These are phyloP conservation scores for Serendipita indica DNA, from an alignment of 768 basidiomycete genomes.

Conservation along the genomic window DNA sequence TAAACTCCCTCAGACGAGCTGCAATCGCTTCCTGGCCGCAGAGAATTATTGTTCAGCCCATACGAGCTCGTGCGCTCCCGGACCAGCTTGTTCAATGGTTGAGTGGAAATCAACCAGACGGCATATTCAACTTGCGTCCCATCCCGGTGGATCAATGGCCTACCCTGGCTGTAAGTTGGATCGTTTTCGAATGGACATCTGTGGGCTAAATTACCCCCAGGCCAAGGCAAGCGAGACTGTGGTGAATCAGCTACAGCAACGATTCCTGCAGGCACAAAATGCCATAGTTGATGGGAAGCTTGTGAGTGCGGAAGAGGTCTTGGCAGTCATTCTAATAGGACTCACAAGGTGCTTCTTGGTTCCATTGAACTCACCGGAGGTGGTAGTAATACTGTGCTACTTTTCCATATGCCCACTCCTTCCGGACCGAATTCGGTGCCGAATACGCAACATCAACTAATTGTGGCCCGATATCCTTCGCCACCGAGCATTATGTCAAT, in stretches of 20 bases:
- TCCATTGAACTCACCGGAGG: background rate
- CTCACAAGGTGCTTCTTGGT: background rate
- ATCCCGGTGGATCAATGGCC: background rate
- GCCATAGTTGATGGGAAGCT: background rate
- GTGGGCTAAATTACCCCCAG: too few species aligned
- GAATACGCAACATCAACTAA: too few species aligned
- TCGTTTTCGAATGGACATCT: too few species aligned
- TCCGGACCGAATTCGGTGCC: too few species aligned
- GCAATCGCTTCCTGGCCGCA: background rate
- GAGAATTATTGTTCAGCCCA: background rate
- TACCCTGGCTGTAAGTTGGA: too few species aligned
- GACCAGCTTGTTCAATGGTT: background rate
- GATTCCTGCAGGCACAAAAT: background rate
- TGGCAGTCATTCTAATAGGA: too few species aligned
- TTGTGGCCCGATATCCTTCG: too few species aligned
- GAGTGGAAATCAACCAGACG: background rate
- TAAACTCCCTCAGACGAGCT: too few species aligned
- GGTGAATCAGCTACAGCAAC: background rate
- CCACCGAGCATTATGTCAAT: too few species aligned
- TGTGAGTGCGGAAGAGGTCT: too few species aligned
- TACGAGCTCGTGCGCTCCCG: background rate
- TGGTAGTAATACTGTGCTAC: background rate
- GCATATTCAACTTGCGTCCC: background rate
- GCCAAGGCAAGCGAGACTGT: background rate
- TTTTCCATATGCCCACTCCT: background rate